These are phyloP conservation scores for Aspergillus fischeri DNA, from an alignment of 2,329 filamentous ascomycete genomes.

Conservation along the genomic window DNA sequence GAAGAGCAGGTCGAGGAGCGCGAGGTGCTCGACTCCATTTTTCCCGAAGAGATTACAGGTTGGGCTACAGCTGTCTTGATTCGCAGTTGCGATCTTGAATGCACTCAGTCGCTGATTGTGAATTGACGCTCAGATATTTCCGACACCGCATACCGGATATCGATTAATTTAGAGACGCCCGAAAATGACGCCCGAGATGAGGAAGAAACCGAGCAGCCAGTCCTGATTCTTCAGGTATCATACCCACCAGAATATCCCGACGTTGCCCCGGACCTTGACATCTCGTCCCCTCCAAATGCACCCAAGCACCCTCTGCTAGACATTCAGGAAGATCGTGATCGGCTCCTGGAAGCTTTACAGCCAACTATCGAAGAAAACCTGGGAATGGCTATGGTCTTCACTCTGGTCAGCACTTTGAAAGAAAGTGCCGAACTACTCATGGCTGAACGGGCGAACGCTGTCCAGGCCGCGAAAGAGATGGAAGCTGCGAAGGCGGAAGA, in stretches of 20 bases:
- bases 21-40: conserved; percentile 97
- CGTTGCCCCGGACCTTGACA: conserved; percentile 74
- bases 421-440: conserved; percentile 87
- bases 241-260: conserved; percentile 93
- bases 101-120: conserved; percentile 12
- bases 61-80: conserved; percentile 10
- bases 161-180: conserved; percentile 74
- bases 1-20: conserved; percentile 96
- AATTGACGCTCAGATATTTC: conserved; percentile 65
- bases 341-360: conserved; percentile 65
- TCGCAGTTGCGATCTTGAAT: background rate
- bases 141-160: conserved; percentile 82
- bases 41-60: conserved; percentile 96
- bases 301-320: conserved; percentile 69
- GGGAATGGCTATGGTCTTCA: conserved; percentile 97
- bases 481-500: conserved; percentile 63
- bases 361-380: conserved; percentile 85
- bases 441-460: conserved; percentile 64
- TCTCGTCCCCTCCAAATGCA: conserved; percentile 68
- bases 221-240: conserved; percentile 75
- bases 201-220: conserved; percentile 59
- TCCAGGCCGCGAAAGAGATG: conserved; percentile 50
- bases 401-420: conserved; percentile 80
- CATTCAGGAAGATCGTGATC: conserved; percentile 72
- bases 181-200: conserved; percentile 51